Percentiles rank a stretch among this genome's conserved stretches.
phyloP scores from a whole-genome alignment of 768 basidiomycete species.

The Auricularia sp. region DNA sequence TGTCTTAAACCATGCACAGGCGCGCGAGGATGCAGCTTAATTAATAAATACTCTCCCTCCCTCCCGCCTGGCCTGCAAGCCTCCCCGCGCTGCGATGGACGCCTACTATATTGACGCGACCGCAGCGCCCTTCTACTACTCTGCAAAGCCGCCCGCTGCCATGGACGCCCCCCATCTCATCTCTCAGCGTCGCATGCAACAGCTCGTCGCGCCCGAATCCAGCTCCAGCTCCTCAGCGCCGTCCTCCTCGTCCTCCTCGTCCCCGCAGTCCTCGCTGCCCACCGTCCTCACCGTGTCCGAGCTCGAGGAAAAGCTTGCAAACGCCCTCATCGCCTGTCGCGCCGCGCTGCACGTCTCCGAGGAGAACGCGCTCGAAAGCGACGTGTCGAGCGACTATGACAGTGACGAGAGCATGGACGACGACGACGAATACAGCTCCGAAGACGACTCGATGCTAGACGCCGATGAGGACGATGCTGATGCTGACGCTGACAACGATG shows the following conservation, averaged over 20 bases:
- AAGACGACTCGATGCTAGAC: conserved; percentile 24
- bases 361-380: neutral
- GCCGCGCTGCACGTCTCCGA: neutral
- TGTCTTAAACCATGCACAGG: neutral
- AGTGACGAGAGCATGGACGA: conserved; percentile 6
- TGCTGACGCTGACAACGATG: conserved; percentile 13
- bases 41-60: neutral
- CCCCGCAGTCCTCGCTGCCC: neutral
- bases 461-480: neutral
- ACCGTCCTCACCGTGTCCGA: neutral
- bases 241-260: neutral
- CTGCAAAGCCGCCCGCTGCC: neutral
- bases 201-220: neutral
- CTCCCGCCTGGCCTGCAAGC: neutral
- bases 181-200: neutral
- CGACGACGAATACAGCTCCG: conserved; percentile 4
- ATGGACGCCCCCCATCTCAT: neutral
- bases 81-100: neutral
- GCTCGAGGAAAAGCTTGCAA: neutral
- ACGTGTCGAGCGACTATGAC: neutral
- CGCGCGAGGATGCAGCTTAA: neutral
- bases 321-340: neutral
- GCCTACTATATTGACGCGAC: neutral
- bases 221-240: neutral
- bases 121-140: neutral